Evolutionary conservation across 306 rosid species (phyloP).

Genomic region (Corylus avellana): DNA sequence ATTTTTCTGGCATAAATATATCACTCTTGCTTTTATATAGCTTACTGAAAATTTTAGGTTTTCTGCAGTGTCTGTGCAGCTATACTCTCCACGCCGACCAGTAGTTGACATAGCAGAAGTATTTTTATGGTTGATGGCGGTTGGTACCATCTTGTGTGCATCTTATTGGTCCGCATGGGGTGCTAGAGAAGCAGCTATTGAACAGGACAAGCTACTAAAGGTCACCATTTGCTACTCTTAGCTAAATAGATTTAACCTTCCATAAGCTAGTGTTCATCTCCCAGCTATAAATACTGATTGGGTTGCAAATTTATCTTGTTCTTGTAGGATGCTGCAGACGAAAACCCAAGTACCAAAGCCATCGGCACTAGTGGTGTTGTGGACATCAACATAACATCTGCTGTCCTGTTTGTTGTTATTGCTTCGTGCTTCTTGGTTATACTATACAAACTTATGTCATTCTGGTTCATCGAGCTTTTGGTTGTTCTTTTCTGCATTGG

Average conservation of each 20-base stretch:
- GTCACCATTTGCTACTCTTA: constrained; percentile 39
- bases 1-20: not conserved
- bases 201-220: constrained; percentile 70
- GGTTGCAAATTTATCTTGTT: constrained; percentile 22
- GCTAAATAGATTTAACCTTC: constrained; percentile 6
- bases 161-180: constrained; percentile 99
- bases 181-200: constrained; percentile 71
- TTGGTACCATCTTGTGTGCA: constrained; percentile 84
- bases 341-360: constrained; percentile 40
- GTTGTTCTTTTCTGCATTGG: constrained; percentile 96
- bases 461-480: constrained; percentile 80
- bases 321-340: constrained; percentile 72
- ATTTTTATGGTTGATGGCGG: constrained; percentile 94
- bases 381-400: constrained; percentile 71
- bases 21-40: constrained; percentile 2
- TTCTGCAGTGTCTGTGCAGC: constrained; percentile 85
- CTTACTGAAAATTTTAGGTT: constrained; percentile 12
- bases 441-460: constrained; percentile 80
- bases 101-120: constrained; percentile 91
- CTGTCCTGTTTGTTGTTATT: constrained; percentile 72
- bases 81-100: constrained; percentile 83
- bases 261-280: constrained; percentile 1
- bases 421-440: constrained; percentile 86
- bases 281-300: constrained; percentile 12
- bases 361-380: constrained; percentile 53